Conservation (phyloP, 306 rosid species). For the Quercus variabilis region DNA sequence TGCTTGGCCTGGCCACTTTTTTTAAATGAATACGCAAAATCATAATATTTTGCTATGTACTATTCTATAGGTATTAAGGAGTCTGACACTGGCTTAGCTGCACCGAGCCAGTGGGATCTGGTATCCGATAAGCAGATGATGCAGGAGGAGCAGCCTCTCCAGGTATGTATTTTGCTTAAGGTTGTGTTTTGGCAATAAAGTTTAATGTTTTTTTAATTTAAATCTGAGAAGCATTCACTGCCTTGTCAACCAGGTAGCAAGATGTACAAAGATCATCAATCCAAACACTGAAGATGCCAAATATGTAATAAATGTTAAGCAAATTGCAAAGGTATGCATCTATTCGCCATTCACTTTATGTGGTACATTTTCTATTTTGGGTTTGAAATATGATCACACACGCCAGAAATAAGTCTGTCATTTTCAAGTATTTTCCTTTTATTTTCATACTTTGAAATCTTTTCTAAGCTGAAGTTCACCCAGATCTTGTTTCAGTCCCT, state of each 20-base stretch:
- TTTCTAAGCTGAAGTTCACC: background rate
- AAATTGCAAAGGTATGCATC: constrained; percentile 78
- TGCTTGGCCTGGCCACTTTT: background rate
- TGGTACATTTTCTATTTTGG: background rate
- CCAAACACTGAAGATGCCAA: constrained; percentile 98
- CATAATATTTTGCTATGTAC: constrained; percentile 8
- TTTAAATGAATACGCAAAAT: constrained; percentile 2
- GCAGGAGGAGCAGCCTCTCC: constrained; percentile 99
- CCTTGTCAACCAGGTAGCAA: constrained; percentile 73
- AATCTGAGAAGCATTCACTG: constrained; percentile 17
- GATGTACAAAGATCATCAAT: constrained; percentile 96
- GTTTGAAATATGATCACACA: background rate
- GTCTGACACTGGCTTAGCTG: constrained; percentile 98
- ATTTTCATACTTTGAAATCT: background rate
- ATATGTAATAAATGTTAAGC: constrained; percentile 94
- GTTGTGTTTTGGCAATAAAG: background rate
- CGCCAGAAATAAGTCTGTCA: background rate
- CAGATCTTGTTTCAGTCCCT: background rate
- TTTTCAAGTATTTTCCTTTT: background rate
- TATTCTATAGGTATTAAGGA: constrained; percentile 78
- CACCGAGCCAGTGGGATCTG: constrained; percentile 99
- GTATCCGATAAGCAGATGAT: constrained; percentile 99
- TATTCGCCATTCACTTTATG: background rate
- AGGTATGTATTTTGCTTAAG: constrained; percentile 37
- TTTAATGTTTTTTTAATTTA: background rate